Percentiles rank a stretch among this genome's conserved stretches.
Conservation (phyloP, 305 asterid genomes). For the Salvia sclarea region DNA sequence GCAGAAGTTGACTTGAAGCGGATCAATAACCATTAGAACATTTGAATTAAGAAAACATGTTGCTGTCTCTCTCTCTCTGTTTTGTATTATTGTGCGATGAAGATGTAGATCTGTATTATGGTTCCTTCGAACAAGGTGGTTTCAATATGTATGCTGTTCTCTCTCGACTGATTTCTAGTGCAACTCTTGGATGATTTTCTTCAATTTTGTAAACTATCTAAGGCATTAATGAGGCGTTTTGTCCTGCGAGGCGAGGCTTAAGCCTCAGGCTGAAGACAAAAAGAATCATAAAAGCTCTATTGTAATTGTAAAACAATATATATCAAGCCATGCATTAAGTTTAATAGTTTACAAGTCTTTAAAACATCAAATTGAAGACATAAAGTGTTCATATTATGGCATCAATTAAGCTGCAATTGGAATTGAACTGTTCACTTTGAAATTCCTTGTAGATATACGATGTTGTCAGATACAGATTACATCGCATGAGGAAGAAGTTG, state of each 20-base stretch:
- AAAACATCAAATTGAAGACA: too few relatives aligned
- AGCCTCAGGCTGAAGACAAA: too few relatives aligned
- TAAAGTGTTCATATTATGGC: neutral
- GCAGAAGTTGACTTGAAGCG: neutral
- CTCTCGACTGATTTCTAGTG: neutral
- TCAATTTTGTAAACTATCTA: too few relatives aligned
- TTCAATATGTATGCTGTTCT: neutral
- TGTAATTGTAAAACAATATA: too few relatives aligned
- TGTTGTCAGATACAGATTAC: constrained; percentile 84
- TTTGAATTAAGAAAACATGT: too few relatives aligned
- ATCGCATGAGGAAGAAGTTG: constrained; percentile 82
- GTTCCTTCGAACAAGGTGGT: constrained; percentile 9
- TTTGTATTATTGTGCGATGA: neutral
- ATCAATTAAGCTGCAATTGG: neutral
- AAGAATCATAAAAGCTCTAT: too few relatives aligned
- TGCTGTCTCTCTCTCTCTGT: neutral
- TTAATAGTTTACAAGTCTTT: too few relatives aligned
- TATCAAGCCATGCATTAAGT: too few relatives aligned
- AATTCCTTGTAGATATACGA: constrained; percentile 67
- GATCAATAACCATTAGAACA: neutral
- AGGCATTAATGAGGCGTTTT: too few relatives aligned
- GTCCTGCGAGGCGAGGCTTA: too few relatives aligned
- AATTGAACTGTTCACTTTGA: constrained; percentile 16
- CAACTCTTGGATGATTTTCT: constrained; percentile 8
- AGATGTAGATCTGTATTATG: neutral